Conservation (phyloP, 2,329 filamentous ascomycete species). For the Ophiosphaerella korrae region DNA sequence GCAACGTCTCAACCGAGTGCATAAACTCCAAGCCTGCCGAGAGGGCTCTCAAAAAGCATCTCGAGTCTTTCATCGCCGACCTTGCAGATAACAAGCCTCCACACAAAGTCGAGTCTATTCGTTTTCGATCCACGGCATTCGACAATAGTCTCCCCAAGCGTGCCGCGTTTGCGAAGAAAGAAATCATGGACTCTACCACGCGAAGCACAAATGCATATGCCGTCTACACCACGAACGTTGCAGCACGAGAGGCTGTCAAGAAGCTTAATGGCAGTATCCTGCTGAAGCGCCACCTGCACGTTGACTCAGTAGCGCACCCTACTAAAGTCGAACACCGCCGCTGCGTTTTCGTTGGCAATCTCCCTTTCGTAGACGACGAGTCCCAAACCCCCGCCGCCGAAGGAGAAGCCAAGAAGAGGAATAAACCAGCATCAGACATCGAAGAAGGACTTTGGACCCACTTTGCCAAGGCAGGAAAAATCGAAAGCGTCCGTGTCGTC, state of each 20-base stretch:
- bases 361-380: slow-evolving; percentile 95
- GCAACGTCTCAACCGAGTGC: slow-evolving; percentile 83
- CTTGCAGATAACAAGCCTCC: slow-evolving; percentile 54
- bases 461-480: slow-evolving; percentile 76
- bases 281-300: slow-evolving; percentile 85
- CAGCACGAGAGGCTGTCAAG: slow-evolving; percentile 75
- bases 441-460: slow-evolving; percentile 92
- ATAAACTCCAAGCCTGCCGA: slow-evolving; percentile 82
- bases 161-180: slow-evolving; percentile 89
- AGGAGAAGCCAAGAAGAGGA: slow-evolving; percentile 68
- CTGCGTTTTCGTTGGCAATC: slow-evolving; percentile 94
- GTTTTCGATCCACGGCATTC: slow-evolving; percentile 93
- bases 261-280: slow-evolving; percentile 83
- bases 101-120: slow-evolving; percentile 85
- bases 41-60: slow-evolving; percentile 76
- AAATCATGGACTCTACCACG: slow-evolving; percentile 88
- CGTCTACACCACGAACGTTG: slow-evolving; percentile 77
- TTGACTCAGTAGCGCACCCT: slow-evolving; percentile 89
- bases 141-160: slow-evolving; percentile 83
- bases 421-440: slow-evolving; percentile 77
- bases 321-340: slow-evolving; percentile 80
- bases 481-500: slow-evolving; percentile 92
- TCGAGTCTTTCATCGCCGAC: slow-evolving; percentile 72
- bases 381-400: slow-evolving; percentile 67
- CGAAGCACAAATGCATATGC: slow-evolving; percentile 93